Evolutionary conservation across 2,329 filamentous ascomycete species (phyloP).

Genomic region (Cordyceps javanica): DNA sequence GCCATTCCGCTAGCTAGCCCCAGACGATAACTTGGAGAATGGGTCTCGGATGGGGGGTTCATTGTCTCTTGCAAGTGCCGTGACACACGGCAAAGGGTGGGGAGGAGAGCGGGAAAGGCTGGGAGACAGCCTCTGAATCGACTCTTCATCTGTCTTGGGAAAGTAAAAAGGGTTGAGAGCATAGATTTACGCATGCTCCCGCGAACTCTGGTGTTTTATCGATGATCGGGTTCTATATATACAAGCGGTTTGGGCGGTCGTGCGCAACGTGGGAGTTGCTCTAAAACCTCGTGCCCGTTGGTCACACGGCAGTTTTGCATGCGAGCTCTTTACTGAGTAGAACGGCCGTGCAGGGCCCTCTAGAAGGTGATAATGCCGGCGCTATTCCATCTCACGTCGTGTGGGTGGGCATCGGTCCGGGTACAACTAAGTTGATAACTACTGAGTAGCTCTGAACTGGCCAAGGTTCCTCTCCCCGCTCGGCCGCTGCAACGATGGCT

Average conservation of each 20-base stretch:
- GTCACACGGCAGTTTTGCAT: conserved; percentile 9
- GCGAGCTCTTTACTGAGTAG: conserved; percentile 1
- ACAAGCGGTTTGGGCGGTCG: background rate
- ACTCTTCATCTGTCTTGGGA: background rate
- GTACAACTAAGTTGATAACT: too few species aligned
- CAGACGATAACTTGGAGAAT: background rate
- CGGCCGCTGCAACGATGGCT: background rate
- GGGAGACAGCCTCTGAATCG: conserved; percentile 1
- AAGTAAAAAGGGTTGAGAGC: background rate
- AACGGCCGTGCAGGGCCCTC: background rate
- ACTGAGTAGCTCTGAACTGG: background rate
- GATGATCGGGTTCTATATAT: background rate
- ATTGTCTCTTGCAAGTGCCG: conserved; percentile 10
- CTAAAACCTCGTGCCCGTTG: conserved; percentile 2
- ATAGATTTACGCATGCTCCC: background rate
- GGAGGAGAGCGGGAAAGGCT: conserved; percentile 10
- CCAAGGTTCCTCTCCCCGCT: background rate
- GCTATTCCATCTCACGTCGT: background rate
- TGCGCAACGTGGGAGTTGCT: background rate
- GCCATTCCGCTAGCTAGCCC: background rate
- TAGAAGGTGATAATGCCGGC: background rate
- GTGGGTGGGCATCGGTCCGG: conserved; percentile 4
- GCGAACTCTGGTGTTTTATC: background rate
- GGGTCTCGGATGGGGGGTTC: conserved; percentile 4
- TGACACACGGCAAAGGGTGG: conserved; percentile 11